Base-by-base conservation (phyloP, 352 stramenopile species). In the Pythium chondricola region DNA sequence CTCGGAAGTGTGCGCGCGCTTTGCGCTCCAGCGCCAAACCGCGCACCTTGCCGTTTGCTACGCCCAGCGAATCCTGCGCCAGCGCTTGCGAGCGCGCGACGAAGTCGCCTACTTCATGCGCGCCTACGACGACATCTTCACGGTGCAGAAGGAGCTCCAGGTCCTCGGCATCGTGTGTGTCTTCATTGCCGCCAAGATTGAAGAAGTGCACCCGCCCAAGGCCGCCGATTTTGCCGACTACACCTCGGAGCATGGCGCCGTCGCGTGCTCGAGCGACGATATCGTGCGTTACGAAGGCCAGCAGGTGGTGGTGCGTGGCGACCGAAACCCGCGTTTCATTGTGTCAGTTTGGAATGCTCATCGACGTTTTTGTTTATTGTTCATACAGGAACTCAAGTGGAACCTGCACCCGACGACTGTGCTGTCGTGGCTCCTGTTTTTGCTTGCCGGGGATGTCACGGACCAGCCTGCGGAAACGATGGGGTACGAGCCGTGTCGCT, bases 101-200 rank as follows among this genome's bases (percentile, higher is more conserved):
- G 67, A 78, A 27, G 61, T 77, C 16, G 42, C 43, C 26, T 78
- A 67, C 43, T 45, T 59, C 17, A 56, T 65, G 27, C 27, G 54
- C 6, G 47, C 61, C 39, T 82, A 84, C 39, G 69, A 76, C 6
- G 68, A 84, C 41, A 63, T 85, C 16, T 69, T 61, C 39, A 63
- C 68, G 16, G 49, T 78, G 39, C 79, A 84, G 62, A 58, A 67
- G 22, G 72, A 85, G 58, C 59, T 88, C 39, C 69, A 74, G 36
- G 59, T 85, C 29, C 48, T 87, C 16, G 74, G 74, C 1, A 43
- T 88, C 27, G 56, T 57, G 16, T 88, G 75, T 42, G 79, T 90
- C 35, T 90, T 88, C 52, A 85, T 90, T 63, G 79, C 79, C n/a
- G 75, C 75, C 39, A 90, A 90, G 70, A 90, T 90, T 46, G 79